Percentiles rank a stretch among this genome's conserved stretches.
Evolutionary conservation across 768 basidiomycete genomes (phyloP).

Genomic region (Galerina sulciceps): DNA sequence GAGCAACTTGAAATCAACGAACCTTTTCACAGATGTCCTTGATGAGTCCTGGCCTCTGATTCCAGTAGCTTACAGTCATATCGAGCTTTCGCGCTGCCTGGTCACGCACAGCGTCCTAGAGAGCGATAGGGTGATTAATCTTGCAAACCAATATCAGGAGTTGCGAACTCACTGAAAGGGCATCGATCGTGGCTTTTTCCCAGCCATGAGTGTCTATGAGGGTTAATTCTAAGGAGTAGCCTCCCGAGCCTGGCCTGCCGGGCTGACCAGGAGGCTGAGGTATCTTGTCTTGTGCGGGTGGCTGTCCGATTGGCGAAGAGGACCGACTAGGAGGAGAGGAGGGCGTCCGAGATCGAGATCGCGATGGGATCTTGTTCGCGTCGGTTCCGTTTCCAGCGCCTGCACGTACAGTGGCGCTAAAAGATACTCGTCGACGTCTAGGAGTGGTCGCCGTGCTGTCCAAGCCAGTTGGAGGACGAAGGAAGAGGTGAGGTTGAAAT

Average conservation of each 20-base stretch:
- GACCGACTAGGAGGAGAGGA: neutral
- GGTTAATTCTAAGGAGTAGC: neutral
- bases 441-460: neutral
- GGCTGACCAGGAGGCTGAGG: constrained; percentile 1
- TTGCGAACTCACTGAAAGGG: neutral
- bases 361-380: neutral
- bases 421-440: neutral
- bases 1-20: neutral
- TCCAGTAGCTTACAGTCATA: neutral
- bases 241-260: neutral
- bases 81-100: neutral
- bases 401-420: neutral
- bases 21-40: constrained; percentile 1
- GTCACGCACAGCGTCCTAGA: neutral
- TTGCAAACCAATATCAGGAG: neutral
- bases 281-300: neutral
- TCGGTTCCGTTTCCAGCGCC: too few species aligned
- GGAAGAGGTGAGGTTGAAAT: neutral
- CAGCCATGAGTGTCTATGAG: neutral
- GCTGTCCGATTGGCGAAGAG: neutral
- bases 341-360: neutral
- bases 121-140: neutral
- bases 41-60: neutral
- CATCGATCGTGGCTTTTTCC: neutral
- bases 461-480: neutral